phyloP scores from a whole-genome alignment of 139 green algal genomes.

The Volvox africanus region DNA sequence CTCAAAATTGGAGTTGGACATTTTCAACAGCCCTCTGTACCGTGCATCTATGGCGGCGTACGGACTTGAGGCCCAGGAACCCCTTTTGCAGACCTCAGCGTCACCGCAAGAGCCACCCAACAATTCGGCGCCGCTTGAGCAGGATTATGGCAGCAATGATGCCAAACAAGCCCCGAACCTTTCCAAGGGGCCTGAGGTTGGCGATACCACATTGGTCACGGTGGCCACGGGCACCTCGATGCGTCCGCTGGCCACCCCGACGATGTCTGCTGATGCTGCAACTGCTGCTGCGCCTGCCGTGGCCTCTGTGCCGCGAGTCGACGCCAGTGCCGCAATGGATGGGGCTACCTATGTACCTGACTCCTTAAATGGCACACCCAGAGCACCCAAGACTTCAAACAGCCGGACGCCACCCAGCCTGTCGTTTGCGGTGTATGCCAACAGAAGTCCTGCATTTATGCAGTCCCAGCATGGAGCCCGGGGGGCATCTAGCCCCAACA shows the following conservation, averaged over 20 bases:
- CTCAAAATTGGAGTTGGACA: background rate
- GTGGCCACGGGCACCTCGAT: too few relatives aligned
- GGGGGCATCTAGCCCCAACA: background rate
- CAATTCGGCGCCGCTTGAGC: background rate
- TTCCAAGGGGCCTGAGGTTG: background rate
- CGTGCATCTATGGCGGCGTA: background rate
- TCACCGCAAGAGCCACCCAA: background rate
- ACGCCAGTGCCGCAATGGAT: background rate
- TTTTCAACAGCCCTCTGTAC: constrained; percentile 15
- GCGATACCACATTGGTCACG: background rate
- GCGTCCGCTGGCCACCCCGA: background rate
- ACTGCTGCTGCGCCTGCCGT: background rate
- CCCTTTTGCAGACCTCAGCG: background rate
- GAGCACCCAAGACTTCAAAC: background rate
- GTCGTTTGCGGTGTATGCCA: constrained; percentile 16
- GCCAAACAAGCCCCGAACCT: background rate
- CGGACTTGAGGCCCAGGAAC: background rate
- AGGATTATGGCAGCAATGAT: background rate
- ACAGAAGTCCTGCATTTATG: background rate
- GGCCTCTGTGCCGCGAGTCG: background rate
- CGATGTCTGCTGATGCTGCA: background rate
- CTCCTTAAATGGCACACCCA: background rate
- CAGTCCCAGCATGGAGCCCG: background rate
- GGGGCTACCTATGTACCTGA: background rate
- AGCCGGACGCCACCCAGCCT: constrained; percentile 2